phyloP scores from a whole-genome alignment of 257 asterid genomes.

The Solanum paucissectum region DNA sequence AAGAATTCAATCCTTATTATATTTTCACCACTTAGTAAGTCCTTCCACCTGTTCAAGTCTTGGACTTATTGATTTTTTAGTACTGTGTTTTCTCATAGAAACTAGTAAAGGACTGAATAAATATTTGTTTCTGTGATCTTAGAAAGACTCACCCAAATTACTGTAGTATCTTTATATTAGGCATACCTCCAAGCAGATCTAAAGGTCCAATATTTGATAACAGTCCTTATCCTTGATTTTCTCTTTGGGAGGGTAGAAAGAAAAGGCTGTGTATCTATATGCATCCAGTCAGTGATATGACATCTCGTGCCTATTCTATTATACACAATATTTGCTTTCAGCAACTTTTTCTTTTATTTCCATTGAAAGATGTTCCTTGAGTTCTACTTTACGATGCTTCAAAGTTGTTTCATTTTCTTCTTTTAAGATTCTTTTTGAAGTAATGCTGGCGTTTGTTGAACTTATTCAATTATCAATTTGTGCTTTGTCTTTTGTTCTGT shows the following conservation, averaged over 20 bases:
- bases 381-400: slow-evolving; percentile 2
- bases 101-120: not conserved
- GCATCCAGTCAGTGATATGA: not conserved
- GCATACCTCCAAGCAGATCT: not conserved
- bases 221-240: not conserved
- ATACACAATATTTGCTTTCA: not conserved
- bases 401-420: not conserved
- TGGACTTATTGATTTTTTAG: not conserved
- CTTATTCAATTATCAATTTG: not conserved
- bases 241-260: not conserved
- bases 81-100: not conserved
- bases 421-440: not conserved
- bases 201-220: not conserved
- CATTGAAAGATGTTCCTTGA: not conserved
- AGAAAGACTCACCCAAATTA: not conserved
- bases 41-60: not conserved
- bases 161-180: not conserved
- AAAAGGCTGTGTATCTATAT: not conserved
- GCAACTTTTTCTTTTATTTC: not conserved
- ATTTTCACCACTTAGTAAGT: not conserved
- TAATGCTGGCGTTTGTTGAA: not conserved
- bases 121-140: not conserved
- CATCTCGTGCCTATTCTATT: not conserved
- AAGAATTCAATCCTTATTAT: not conserved
- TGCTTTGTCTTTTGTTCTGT: not conserved